Percentiles rank a stretch among this genome's conserved stretches.
Evolutionary conservation across 2,329 filamentous ascomycete species (phyloP).

Genomic region (Paracorniculantispora psalliotae): DNA sequence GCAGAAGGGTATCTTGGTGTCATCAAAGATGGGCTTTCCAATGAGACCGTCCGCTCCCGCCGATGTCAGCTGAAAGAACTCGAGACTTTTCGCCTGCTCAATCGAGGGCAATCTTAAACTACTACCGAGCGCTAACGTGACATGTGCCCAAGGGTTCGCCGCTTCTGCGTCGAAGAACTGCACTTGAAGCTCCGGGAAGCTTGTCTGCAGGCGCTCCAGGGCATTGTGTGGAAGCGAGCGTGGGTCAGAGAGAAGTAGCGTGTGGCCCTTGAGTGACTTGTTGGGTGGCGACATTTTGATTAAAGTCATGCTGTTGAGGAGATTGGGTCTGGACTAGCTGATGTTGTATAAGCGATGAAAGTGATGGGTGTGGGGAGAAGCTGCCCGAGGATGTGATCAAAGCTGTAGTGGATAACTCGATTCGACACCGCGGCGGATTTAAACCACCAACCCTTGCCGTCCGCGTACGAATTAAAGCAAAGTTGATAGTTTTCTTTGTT

Average conservation of each 20-base stretch:
- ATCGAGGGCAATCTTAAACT: conserved; percentile 37
- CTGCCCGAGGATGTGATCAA: no score
- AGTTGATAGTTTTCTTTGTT: no score
- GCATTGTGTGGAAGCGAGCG: conserved; percentile 27
- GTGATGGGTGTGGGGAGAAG: no score
- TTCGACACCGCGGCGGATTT: no score
- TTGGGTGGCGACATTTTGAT: conserved; percentile 20
- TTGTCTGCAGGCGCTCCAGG: conserved; percentile 30
- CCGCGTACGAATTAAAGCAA: no score
- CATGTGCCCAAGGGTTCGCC: conserved; percentile 33
- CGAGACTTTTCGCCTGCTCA: conserved; percentile 41
- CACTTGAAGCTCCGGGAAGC: conserved; percentile 42
- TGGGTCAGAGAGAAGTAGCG: conserved; percentile 39
- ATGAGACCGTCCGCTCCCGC: conserved; percentile 50
- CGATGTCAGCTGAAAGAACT: conserved; percentile 49
- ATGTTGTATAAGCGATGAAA: neutral
- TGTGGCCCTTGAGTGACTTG: conserved; percentile 42
- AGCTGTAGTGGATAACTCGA: no score
- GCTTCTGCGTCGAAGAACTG: conserved; percentile 28
- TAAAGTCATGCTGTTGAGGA: conserved; percentile 10
- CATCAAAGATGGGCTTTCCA: conserved; percentile 41
- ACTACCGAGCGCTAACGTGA: conserved; percentile 44
- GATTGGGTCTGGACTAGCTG: no score
- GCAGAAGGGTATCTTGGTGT: conserved; percentile 46
- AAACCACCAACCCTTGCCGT: no score